A percentile compares a stretch with the other conserved stretches of the same genome.
These are phyloP conservation scores for Alternaria tenuissima DNA, from an alignment of 2,329 filamentous ascomycete genomes.

Conservation along the genomic window DNA sequence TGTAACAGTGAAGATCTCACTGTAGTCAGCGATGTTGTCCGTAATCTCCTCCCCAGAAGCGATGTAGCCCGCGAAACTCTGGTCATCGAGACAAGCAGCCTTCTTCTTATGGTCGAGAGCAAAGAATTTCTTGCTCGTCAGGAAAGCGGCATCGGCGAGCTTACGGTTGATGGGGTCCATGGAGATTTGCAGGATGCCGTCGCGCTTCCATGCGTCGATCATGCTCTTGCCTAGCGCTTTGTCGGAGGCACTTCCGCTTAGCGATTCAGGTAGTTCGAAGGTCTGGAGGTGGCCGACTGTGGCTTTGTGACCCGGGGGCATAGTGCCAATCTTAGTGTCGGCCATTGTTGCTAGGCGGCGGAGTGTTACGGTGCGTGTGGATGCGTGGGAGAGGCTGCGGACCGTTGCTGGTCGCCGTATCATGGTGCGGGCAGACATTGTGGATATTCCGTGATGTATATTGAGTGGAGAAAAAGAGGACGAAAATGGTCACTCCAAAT, in stretches of 20 bases:
- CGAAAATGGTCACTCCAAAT: not conserved
- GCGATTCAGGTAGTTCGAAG: conserved; percentile 11
- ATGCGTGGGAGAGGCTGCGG: not conserved
- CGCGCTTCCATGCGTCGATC: conserved; percentile 17
- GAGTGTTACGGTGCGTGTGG: not conserved
- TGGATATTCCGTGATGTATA: not conserved
- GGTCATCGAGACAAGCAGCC: conserved; percentile 54
- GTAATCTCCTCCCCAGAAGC: conserved; percentile 56
- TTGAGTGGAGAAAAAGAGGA: not conserved
- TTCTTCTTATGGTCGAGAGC: conserved; percentile 43
- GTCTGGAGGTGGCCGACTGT: conserved; percentile 12
- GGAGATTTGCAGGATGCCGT: conserved; percentile 17
- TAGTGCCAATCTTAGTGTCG: not conserved
- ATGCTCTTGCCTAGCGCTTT: conserved; percentile 16
- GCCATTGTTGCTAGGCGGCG: conserved; percentile 4
- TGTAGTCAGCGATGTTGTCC: conserved; percentile 60
- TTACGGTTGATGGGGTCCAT: conserved; percentile 21
- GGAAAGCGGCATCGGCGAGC: conserved; percentile 14
- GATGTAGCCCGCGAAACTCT: conserved; percentile 60
- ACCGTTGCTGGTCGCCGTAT: conserved; percentile 1
- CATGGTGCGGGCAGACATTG: conserved; percentile 9
- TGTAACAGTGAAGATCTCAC: conserved; percentile 62
- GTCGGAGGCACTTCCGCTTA: conserved; percentile 13
- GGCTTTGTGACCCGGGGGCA: conserved; percentile 14
- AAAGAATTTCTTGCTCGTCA: conserved; percentile 18